Evolutionary conservation across 2,329 filamentous ascomycete genomes (phyloP), one percentile per base, ranked within the genome.

Genomic region (Phialophora tarda): DNA sequence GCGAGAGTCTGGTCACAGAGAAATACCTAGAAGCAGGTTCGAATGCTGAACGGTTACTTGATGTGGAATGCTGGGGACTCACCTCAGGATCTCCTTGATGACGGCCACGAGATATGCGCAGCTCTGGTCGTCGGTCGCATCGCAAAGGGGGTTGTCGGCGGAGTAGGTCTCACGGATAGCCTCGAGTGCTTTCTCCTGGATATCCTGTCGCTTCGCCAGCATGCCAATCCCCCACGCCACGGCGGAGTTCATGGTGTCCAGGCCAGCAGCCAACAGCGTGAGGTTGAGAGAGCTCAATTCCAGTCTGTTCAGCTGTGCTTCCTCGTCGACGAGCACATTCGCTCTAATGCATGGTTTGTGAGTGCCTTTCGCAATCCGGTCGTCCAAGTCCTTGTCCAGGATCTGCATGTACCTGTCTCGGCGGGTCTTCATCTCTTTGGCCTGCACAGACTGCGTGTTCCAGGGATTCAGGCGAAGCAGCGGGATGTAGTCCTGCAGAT

Each of bases 281-380:
- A 90, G 75, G 69, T 85, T 88, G 71, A 90, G 89, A 0, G 84
- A 87, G 0, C 83, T 89, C 44, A 90, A 79, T 69, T 90, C 88
- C 58, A 84, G 85, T 41, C 82, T 81, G 75, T 84, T 88, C 8
- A 90, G 77, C 66, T 84, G 85, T 0, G 86, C 83, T 34, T 89
- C 87, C 70, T 85, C 82, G 69, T 89, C 87, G 53, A 85, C 77
- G 63, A 89, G 88, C 28, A 89, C 83, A 67, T 89, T 89, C 4
- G 86, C 87, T 67, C 89, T 86, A 44, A 90, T 90, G 71, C 88
- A 89, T 0, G 87, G 86, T 69, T 84, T 83, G 72, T 89, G 82
- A 0, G 79, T 86, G 0, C 86, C 86, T 50, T 85, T 84, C 59
- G 81, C 81, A 77, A 89, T 88, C 0, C 85, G 80, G n/a, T 85